phyloP scores from a whole-genome alignment of 495 filamentous ascomycete species.

The Tuber brumale region DNA sequence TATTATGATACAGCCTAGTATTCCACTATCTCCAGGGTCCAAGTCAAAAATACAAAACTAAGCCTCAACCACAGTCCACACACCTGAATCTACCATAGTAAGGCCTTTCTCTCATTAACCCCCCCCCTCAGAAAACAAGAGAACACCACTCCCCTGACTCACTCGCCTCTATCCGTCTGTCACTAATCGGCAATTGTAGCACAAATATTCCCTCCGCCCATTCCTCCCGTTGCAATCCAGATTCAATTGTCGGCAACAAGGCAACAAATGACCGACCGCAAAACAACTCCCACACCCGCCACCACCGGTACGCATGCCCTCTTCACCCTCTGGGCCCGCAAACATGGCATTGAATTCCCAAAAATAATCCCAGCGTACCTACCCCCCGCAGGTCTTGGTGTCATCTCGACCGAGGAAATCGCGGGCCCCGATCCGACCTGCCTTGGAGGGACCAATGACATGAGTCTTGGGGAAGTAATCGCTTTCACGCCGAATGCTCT shows the following conservation, averaged over 20 bases:
- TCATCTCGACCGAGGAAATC: slow-evolving; percentile 60
- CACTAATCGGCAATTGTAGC: not conserved
- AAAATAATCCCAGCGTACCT: slow-evolving; percentile 57
- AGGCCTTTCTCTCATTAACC: not conserved
- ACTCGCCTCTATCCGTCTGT: not conserved
- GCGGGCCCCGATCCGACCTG: slow-evolving; percentile 48
- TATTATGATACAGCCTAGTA: too few species aligned
- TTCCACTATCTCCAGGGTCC: too few species aligned
- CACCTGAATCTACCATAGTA: too few species aligned
- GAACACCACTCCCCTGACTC: not conserved
- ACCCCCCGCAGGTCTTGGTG: slow-evolving; percentile 63
- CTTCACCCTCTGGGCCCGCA: slow-evolving; percentile 58
- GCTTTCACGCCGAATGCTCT: slow-evolving; percentile 58
- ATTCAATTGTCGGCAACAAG: not conserved
- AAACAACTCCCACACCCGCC: slow-evolving; percentile 22
- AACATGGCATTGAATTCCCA: slow-evolving; percentile 53
- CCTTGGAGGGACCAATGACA: slow-evolving; percentile 44
- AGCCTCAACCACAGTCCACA: not conserved
- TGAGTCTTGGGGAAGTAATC: slow-evolving; percentile 47
- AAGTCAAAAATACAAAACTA: not conserved
- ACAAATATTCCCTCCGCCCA: not conserved
- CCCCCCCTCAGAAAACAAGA: not conserved
- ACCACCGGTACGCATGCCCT: slow-evolving; percentile 41
- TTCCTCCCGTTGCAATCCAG: not conserved
- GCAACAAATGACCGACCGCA: not conserved